Conservation (phyloP, 2,329 filamentous ascomycete genomes). For the Botrytis elliptica region DNA sequence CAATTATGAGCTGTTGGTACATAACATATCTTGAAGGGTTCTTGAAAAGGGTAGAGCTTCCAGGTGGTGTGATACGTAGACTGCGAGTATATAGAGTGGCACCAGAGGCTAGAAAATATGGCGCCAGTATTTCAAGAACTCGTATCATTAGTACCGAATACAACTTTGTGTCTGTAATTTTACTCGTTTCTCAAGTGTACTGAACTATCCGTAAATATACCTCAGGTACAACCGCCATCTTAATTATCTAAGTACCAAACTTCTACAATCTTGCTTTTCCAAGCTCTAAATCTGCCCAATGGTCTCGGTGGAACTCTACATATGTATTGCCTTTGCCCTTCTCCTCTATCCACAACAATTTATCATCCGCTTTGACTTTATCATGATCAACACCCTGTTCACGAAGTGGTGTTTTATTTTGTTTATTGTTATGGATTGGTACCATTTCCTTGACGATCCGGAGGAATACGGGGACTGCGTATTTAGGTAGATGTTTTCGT, state of each 20-base stretch:
- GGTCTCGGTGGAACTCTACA: conserved; percentile 54
- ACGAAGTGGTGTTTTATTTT: conserved; percentile 71
- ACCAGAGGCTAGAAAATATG: not conserved
- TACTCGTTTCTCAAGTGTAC: not conserved
- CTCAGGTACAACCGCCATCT: not conserved
- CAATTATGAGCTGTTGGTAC: not conserved
- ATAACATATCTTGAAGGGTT: not conserved
- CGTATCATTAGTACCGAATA: not conserved
- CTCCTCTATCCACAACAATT: conserved; percentile 57
- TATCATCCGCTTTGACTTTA: conserved; percentile 45
- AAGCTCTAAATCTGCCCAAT: conserved; percentile 56
- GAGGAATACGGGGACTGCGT: conserved; percentile 74
- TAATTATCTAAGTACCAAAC: not conserved
- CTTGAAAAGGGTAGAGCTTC: not conserved
- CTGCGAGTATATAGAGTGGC: not conserved
- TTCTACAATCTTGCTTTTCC: conserved; percentile 47
- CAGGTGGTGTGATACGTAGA: not conserved
- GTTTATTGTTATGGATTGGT: conserved; percentile 75
- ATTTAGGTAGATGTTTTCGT: conserved; percentile 62
- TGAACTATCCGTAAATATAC: not conserved
- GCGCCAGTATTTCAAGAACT: not conserved
- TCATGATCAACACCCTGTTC: conserved; percentile 63
- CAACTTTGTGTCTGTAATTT: not conserved
- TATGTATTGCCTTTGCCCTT: conserved; percentile 55
- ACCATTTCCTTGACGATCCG: conserved; percentile 57